Percentiles rank a stretch among this genome's conserved stretches.
Evolutionary conservation across 306 rosid species (phyloP).

Genomic region (Rosa multiflora): DNA sequence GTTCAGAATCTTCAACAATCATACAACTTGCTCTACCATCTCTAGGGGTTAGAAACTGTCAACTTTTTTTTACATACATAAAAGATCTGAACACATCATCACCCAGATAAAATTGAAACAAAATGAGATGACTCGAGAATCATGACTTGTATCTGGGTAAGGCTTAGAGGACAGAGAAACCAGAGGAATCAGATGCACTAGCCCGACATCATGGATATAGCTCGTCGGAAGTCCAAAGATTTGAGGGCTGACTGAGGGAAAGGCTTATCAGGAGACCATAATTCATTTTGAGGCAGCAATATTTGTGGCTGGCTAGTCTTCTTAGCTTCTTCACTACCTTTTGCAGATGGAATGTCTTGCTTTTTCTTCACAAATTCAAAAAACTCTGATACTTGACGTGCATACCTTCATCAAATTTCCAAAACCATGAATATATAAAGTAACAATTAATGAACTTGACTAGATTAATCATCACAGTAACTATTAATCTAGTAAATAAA

Average conservation of each 20-base stretch:
- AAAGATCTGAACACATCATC: constrained; percentile 30
- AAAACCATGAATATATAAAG: neutral
- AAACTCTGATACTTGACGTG: constrained; percentile 90
- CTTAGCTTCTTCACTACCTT: constrained; percentile 40
- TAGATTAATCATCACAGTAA: neutral
- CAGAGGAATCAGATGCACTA: constrained; percentile 7
- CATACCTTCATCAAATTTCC: constrained; percentile 64
- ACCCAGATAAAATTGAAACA: constrained; percentile 14
- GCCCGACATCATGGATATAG: constrained; percentile 68
- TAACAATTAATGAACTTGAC: neutral
- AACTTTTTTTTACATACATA: constrained; percentile 42
- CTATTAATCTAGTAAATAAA: neutral
- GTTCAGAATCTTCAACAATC: constrained; percentile 28
- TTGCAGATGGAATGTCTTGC: constrained; percentile 47
- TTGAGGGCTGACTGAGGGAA: constrained; percentile 59
- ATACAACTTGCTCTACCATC: constrained; percentile 39
- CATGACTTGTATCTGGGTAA: neutral
- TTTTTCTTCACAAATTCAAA: constrained; percentile 90
- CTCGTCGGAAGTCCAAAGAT: constrained; percentile 65
- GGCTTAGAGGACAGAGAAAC: neutral
- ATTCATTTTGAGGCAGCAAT: constrained; percentile 51
- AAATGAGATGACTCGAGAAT: neutral
- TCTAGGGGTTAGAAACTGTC: constrained; percentile 32
- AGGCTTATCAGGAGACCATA: constrained; percentile 76
- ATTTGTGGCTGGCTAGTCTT: constrained; percentile 49